A percentile compares a stretch with the other conserved stretches of the same genome.
phyloP scores from a whole-genome alignment of 805 yeast genomes.

The Wickerhamomyces hampshirensis region DNA sequence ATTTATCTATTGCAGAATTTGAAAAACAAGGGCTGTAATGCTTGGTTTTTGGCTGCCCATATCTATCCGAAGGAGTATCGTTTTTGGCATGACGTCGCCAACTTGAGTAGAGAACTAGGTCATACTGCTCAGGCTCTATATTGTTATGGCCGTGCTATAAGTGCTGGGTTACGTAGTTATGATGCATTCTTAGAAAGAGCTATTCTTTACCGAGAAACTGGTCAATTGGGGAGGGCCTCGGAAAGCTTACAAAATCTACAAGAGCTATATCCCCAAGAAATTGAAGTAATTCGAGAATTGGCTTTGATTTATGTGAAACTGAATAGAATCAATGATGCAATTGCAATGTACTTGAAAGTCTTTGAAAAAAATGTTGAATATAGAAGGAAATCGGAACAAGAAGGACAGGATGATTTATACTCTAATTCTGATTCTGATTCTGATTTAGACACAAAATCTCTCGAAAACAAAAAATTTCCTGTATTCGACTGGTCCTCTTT shows the following conservation, averaged over 20 bases:
- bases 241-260: constrained; percentile 65
- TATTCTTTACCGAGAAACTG: constrained; percentile 57
- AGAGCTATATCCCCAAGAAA: constrained; percentile 51
- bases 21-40: constrained; percentile 66
- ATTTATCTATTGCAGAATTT: constrained; percentile 67
- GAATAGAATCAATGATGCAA: constrained; percentile 66
- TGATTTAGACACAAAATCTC: too few species aligned
- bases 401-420: constrained; percentile 26
- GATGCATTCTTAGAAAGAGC: constrained; percentile 63
- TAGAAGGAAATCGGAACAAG: constrained; percentile 25
- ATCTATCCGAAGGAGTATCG: constrained; percentile 69
- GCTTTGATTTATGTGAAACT: constrained; percentile 47
- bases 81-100: constrained; percentile 77
- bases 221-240: constrained; percentile 65
- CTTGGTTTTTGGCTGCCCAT: constrained; percentile 81
- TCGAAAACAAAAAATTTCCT: constrained; percentile 31
- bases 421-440: too few species aligned
- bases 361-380: constrained; percentile 52
- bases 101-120: constrained; percentile 56
- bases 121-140: constrained; percentile 73
- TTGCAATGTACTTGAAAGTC: constrained; percentile 59
- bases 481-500: constrained; percentile 84
- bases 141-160: constrained; percentile 65
- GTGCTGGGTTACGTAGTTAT: constrained; percentile 42
- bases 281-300: constrained; percentile 54